Percentiles rank a stretch among this genome's conserved stretches.
Evolutionary conservation across 129 eudicot species (phyloP).

Genomic region (Heracleum sosnowskyi): DNA sequence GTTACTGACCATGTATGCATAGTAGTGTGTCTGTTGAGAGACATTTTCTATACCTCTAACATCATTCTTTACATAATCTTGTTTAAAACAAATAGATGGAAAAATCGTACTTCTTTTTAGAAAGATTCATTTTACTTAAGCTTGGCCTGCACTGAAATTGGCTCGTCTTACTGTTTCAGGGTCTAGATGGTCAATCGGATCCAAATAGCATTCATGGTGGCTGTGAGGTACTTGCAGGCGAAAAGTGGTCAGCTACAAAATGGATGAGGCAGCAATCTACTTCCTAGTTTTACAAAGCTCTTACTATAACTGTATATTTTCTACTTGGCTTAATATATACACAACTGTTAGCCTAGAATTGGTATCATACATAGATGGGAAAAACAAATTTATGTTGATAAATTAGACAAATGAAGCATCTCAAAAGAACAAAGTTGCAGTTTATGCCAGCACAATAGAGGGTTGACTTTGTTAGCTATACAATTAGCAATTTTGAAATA

Average conservation of each 20-base stretch:
- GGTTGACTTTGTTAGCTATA: neutral
- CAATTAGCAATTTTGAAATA: neutral
- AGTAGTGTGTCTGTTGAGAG: neutral
- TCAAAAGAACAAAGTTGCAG: neutral
- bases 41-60: neutral
- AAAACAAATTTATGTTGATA: neutral
- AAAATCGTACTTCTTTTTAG: neutral
- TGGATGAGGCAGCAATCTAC: constrained; percentile 90
- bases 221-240: constrained; percentile 78
- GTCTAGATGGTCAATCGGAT: constrained; percentile 80
- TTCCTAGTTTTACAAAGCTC: constrained; percentile 13
- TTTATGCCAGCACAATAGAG: neutral
- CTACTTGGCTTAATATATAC: neutral
- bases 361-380: neutral
- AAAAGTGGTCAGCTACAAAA: constrained; percentile 98
- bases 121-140: neutral
- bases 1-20: neutral
- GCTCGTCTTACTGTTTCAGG: constrained; percentile 30
- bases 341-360: neutral
- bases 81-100: neutral
- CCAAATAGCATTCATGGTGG: constrained; percentile 88
- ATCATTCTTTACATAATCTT: neutral
- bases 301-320: neutral
- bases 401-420: neutral
- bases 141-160: neutral